Percentiles rank a stretch among this genome's conserved stretches.
Evolutionary conservation across 2,329 filamentous ascomycete species (phyloP).

Genomic region (Venturia asperata): DNA sequence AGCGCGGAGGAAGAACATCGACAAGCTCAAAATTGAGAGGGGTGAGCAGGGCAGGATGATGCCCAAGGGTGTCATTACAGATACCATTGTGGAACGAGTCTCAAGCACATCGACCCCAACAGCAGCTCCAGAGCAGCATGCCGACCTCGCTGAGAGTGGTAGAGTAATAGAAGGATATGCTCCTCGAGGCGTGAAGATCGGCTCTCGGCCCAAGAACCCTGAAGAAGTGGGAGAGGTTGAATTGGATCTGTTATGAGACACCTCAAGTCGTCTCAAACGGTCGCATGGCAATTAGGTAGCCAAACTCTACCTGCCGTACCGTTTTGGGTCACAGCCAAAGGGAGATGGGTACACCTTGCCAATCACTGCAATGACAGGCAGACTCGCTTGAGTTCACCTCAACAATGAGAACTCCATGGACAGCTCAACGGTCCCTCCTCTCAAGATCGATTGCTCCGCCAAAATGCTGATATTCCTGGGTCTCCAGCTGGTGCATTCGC

Average conservation of each 20-base stretch:
- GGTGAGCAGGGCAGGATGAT: conserved; percentile 32
- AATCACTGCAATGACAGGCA: too few relatives aligned
- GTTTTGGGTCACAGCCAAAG: too few relatives aligned
- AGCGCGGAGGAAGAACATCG: conserved; percentile 31
- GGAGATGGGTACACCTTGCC: too few relatives aligned
- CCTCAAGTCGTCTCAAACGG: neutral
- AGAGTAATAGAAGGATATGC: neutral
- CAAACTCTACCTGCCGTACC: neutral
- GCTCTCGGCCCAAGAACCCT: neutral
- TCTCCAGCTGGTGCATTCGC: too few relatives aligned
- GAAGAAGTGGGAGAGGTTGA: neutral
- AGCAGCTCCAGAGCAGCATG: conserved; percentile 24
- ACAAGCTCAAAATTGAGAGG: conserved; percentile 38
- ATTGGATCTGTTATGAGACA: neutral
- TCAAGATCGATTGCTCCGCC: too few relatives aligned
- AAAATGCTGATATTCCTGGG: too few relatives aligned
- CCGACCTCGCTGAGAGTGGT: neutral
- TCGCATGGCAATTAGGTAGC: neutral
- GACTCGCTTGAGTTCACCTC: too few relatives aligned
- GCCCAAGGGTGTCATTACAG: conserved; percentile 29
- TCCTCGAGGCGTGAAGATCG: conserved; percentile 3
- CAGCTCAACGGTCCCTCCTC: too few relatives aligned
- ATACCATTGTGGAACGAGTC: conserved; percentile 30
- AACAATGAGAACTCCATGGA: too few relatives aligned
- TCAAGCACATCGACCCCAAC: conserved; percentile 24